These are phyloP conservation scores for Cytospora leucostoma DNA, from an alignment of 2,329 filamentous ascomycete species.

Conservation along the genomic window DNA sequence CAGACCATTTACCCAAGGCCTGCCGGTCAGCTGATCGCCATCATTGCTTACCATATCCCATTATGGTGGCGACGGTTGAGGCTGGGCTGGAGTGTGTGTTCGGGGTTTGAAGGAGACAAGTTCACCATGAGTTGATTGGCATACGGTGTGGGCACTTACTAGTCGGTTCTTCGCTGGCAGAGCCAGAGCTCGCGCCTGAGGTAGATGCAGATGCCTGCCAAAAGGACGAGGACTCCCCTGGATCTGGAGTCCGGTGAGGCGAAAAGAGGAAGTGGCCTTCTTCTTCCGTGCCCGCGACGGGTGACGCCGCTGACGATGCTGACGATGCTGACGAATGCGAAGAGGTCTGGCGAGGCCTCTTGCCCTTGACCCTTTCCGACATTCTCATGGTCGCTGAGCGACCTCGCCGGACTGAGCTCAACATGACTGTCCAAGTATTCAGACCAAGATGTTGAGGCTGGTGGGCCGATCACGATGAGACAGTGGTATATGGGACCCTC, in stretches of 20 bases:
- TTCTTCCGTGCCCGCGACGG: conserved; percentile 31
- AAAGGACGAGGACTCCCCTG: conserved; percentile 27
- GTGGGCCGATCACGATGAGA: neutral
- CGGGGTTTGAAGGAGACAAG: neutral
- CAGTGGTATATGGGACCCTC: neutral
- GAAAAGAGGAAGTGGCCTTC: conserved; percentile 43
- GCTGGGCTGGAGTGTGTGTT: neutral
- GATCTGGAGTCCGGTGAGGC: conserved; percentile 37
- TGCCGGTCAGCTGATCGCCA: conserved; percentile 4
- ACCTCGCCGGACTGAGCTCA: conserved; percentile 6
- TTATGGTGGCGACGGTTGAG: conserved; percentile 10
- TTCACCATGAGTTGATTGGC: neutral
- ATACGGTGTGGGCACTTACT: conserved; percentile 1
- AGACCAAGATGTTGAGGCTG: conserved; percentile 1
- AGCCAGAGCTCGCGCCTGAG: no score
- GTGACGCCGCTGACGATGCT: conserved; percentile 30
- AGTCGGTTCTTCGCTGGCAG: neutral
- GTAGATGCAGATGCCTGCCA: conserved; percentile 19
- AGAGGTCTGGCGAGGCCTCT: conserved; percentile 30
- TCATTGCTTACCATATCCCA: neutral
- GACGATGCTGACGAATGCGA: conserved; percentile 51
- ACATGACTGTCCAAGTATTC: conserved; percentile 12
- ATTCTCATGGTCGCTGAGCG: conserved; percentile 42
- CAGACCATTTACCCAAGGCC: conserved; percentile 9
- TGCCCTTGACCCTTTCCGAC: conserved; percentile 1